These are phyloP conservation scores for Aurifilum marmelostoma DNA, from an alignment of 2,329 filamentous ascomycete species.

Conservation along the genomic window DNA sequence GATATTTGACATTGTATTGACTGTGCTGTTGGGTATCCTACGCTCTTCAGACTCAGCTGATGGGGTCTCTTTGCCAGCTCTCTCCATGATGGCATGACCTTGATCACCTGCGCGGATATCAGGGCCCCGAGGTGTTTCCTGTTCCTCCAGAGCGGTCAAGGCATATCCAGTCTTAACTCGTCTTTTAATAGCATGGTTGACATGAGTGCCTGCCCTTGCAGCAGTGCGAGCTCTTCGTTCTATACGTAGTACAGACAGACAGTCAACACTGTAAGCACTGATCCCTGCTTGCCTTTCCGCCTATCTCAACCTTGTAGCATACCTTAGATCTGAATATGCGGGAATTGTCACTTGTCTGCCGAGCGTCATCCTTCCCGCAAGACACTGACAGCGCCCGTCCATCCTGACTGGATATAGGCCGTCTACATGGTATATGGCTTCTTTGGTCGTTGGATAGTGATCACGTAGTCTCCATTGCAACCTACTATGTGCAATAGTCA, in stretches of 20 bases:
- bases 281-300: conserved; percentile 15
- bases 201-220: not conserved
- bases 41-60: not conserved
- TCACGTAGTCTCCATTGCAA: not conserved
- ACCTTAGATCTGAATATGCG: not conserved
- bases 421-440: not conserved
- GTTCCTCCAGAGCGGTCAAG: not conserved
- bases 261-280: not conserved
- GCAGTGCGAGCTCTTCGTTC: not conserved
- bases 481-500: not conserved
- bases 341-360: not conserved
- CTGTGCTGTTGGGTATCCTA: not conserved
- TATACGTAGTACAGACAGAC: not conserved
- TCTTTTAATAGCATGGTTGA: not conserved
- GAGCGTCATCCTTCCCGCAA: not conserved
- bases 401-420: not conserved
- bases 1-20: not conserved
- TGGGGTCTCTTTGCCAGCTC: not conserved
- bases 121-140: not conserved
- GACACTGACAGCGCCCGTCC: too few relatives aligned
- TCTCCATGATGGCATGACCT: not conserved
- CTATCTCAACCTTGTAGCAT: conserved; percentile 26
- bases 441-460: not conserved
- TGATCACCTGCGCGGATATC: not conserved
- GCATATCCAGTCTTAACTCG: not conserved